These are phyloP conservation scores for Rhizopogon vinicolor DNA, from an alignment of 768 basidiomycete species.

Conservation along the genomic window DNA sequence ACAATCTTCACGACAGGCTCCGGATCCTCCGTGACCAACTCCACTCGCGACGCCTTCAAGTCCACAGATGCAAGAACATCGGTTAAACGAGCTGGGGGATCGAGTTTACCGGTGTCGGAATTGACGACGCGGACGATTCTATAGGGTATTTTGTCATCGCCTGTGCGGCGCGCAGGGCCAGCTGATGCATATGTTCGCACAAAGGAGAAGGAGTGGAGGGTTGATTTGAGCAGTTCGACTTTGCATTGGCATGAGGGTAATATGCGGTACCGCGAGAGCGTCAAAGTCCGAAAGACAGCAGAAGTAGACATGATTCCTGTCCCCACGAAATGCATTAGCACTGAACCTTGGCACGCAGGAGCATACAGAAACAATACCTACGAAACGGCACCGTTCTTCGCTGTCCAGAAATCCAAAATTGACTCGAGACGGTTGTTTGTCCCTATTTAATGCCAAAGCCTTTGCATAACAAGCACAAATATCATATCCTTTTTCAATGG, in stretches of 20 bases:
- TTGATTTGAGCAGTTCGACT: neutral
- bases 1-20: conserved; percentile 59
- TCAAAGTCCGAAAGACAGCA: neutral
- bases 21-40: conserved; percentile 48
- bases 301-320: neutral
- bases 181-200: neutral
- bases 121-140: conserved; percentile 43
- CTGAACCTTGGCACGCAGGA: too few species aligned
- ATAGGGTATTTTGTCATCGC: conserved; percentile 40
- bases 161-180: conserved; percentile 2
- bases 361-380: neutral
- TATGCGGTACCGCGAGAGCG: conserved; percentile 4
- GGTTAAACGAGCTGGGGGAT: conserved; percentile 29
- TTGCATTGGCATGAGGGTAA: conserved; percentile 1
- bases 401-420: neutral
- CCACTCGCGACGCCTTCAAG: conserved; percentile 39
- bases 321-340: neutral
- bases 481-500: neutral
- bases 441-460: conserved; percentile 16
- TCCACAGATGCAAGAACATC: conserved; percentile 43
- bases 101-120: conserved; percentile 37
- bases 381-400: neutral
- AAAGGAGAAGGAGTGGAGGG: neutral
- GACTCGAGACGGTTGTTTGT: conserved; percentile 21
- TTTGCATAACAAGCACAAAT: conserved; percentile 20